Evolutionary conservation across 352 stramenopile species (phyloP), one percentile per base, ranked within the genome.

Genomic region (Globisporangium spinosum): DNA sequence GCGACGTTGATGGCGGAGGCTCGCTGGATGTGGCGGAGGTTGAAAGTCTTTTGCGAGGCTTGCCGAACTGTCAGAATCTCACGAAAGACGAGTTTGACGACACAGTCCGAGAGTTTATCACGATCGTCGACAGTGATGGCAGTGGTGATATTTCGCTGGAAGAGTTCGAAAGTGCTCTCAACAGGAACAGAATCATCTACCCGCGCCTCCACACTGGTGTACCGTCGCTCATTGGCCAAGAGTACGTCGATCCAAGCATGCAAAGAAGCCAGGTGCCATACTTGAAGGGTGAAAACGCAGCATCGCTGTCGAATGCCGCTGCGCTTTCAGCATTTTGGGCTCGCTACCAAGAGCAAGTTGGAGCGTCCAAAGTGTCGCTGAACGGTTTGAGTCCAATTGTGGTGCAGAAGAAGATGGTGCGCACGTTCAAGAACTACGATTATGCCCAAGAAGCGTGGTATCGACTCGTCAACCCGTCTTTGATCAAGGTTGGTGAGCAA

Each of bases 381-480:
- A 85, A 90, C 23, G 84, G 85, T 9, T 67, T 90, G 58, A 65
- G 65, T 25, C 72, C 81, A 22, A 65, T 77, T 20, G 69, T 87
- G 6, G 80, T 94, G 17, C 89, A 96, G 70, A 91, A 90, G 68
- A 96, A 95, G 68, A 93, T 96, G 84, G 83, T 96, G 7, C 85
- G 89, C 49, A 59, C 75, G 22, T 96, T 96, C 69, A 89, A 85
- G 64, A 94, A 90, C 70, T 95, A 89, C 29, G 89, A 96, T 15
- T 96, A 92, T 68, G 89, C 89, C 13, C 85, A 96, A 65, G 87
- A 96, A 68, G 84, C 89, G 27, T 96, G 89, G 89, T 84, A 79
- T 62, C 78, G 83, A 3, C 74, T 96, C 20, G 85, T 96, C 10
- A 93, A 94, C 38, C 89, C 85, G 23, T 84, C 77, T 35, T 64